These are phyloP conservation scores for Phytophthora constricta DNA, from an alignment of 352 stramenopile genomes.

Conservation along the genomic window DNA sequence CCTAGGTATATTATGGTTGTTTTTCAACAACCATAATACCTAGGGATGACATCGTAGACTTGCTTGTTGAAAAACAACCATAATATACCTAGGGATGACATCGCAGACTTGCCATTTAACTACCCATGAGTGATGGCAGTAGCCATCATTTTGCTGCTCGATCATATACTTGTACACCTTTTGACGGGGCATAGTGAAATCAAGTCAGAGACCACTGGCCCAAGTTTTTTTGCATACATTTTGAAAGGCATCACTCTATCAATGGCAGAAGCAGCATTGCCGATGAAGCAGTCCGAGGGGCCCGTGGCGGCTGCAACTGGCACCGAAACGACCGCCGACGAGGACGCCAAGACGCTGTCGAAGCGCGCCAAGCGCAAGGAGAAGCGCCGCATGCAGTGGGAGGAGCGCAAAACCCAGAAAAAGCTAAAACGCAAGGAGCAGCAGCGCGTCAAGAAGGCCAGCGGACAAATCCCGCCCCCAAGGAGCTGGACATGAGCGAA, in stretches of 20 bases:
- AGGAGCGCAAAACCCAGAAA: constrained; percentile 89
- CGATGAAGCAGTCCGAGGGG: background rate
- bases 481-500: constrained; percentile 82
- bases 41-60: no score
- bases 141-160: background rate
- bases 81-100: no score
- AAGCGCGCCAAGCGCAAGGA: constrained; percentile 65
- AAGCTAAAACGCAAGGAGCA: constrained; percentile 71
- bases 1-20: no score
- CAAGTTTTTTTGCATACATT: constrained; percentile 7
- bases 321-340: constrained; percentile 6
- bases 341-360: constrained; percentile 31
- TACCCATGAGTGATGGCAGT: no score
- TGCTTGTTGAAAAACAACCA: no score
- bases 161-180: no score
- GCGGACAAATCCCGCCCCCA: constrained; percentile 35
- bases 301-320: background rate
- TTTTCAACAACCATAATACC: no score
- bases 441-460: constrained; percentile 45
- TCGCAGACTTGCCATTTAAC: no score
- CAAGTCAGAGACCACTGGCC: constrained; percentile 25
- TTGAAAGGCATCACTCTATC: no score
- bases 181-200: constrained; percentile 16
- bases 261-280: constrained; percentile 2
- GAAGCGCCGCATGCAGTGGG: constrained; percentile 69